Conservation (phyloP, 129 eudicot genomes). For the Helianthus annuus region HanXRQr2.0-SUNRISE NC_035441.2:57742895-57743394, state of each 20-base stretch:
- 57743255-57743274: conserved; percentile 84
- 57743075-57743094: conserved; percentile 76
- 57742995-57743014: conserved; percentile 71
- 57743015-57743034: conserved; percentile 66
- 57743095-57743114: conserved; percentile 74
- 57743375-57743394: conserved; percentile 65
- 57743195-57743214: conserved; percentile 82
- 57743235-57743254: conserved; percentile 67
- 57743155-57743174: conserved; percentile 72
- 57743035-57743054: conserved; percentile 59
- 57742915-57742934: conserved; percentile 83
- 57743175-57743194: conserved; percentile 54
- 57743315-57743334: conserved; percentile 86
- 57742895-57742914: conserved; percentile 84
- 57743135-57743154: conserved; percentile 78
- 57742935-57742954: conserved; percentile 67
- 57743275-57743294: conserved; percentile 74
- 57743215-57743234: conserved; percentile 79
- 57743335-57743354: conserved; percentile 84
- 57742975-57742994: conserved; percentile 76
- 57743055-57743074: conserved; percentile 66
- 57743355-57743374: conserved; percentile 97
- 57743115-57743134: conserved; percentile 83
- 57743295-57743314: conserved; percentile 76
- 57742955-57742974: conserved; percentile 52